A percentile compares a stretch with the other conserved stretches of the same genome.
phyloP scores from a whole-genome alignment of 2,329 filamentous ascomycete species.

The Alternaria viburni region DNA sequence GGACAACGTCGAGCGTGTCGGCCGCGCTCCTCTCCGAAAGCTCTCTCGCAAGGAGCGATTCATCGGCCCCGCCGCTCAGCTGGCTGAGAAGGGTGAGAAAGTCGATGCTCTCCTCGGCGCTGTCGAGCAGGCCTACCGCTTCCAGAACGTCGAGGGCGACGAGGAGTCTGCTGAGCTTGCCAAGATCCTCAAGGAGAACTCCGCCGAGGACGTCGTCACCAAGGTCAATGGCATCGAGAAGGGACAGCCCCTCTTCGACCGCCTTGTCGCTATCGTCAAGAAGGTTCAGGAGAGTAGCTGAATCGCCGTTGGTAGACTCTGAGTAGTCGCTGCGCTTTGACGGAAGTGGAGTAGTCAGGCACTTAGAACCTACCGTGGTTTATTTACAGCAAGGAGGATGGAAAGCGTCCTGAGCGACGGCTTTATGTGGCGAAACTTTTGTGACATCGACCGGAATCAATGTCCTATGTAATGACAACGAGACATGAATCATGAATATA shows the following conservation, averaged over 20 bases:
- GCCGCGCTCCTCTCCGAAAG: constrained; percentile 92
- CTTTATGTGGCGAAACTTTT: constrained; percentile 3
- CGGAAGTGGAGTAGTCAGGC: neutral
- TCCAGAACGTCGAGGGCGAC: constrained; percentile 92
- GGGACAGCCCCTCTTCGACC: constrained; percentile 76
- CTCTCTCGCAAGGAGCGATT: constrained; percentile 94
- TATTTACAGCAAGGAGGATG: constrained; percentile 5
- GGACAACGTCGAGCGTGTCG: constrained; percentile 93
- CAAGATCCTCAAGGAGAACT: constrained; percentile 78
- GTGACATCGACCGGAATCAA: constrained; percentile 14
- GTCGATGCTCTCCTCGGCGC: constrained; percentile 78
- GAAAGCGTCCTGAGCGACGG: constrained; percentile 14
- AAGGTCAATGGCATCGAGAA: constrained; percentile 83
- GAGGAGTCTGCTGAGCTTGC: constrained; percentile 87
- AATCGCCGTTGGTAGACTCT: constrained; percentile 24
- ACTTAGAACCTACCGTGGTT: constrained; percentile 3
- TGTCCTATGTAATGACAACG: constrained; percentile 21
- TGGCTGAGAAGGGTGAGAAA: constrained; percentile 79
- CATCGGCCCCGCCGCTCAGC: constrained; percentile 86
- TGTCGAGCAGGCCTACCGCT: constrained; percentile 90
- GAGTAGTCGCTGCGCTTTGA: neutral
- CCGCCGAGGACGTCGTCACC: constrained; percentile 75
- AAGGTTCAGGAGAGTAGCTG: constrained; percentile 68
- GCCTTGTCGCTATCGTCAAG: constrained; percentile 78
- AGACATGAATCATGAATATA: constrained; percentile 25